Conservation (phyloP, 2,329 filamentous ascomycete genomes). For the Cryphonectria naterciae region DNA sequence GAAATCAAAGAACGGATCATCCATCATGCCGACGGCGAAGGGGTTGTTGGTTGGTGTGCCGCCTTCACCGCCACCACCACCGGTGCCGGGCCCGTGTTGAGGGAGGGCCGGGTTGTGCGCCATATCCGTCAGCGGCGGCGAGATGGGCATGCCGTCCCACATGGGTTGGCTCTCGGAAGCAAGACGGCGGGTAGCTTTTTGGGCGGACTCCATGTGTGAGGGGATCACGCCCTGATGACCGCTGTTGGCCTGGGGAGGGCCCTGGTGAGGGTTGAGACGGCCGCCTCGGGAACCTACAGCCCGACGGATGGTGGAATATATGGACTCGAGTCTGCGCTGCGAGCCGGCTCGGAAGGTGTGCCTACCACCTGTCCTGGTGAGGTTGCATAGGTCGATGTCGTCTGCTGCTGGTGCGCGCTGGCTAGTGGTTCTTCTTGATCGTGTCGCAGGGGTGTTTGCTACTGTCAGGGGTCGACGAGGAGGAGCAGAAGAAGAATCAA, state of each 20-base stretch:
- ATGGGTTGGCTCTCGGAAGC: constrained; percentile 16
- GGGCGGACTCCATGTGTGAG: constrained; percentile 28
- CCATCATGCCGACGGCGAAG: constrained; percentile 35
- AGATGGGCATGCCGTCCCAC: constrained; percentile 28
- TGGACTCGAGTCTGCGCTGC: constrained; percentile 35
- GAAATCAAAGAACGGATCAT: constrained; percentile 38
- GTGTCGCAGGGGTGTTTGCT: constrained; percentile 2
- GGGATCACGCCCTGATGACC: constrained; percentile 26
- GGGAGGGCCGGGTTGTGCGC: constrained; percentile 1
- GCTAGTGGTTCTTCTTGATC: not conserved
- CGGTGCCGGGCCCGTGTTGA: constrained; percentile 9
- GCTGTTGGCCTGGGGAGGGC: constrained; percentile 17
- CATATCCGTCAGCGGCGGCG: constrained; percentile 26
- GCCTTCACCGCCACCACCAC: not conserved
- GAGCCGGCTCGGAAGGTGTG: constrained; percentile 31
- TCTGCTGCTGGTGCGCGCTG: constrained; percentile 11
- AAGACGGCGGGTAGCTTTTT: constrained; percentile 18
- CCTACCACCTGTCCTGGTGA: constrained; percentile 28
- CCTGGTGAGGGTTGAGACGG: constrained; percentile 10
- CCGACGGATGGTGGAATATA: constrained; percentile 39
- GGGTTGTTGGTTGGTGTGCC: not conserved
- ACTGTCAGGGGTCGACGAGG: constrained; percentile 1
- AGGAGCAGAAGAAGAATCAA: constrained; percentile 10
- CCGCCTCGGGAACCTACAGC: constrained; percentile 31
- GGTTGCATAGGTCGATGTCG: constrained; percentile 21